Conservation (phyloP, 2,329 filamentous ascomycete genomes). For the Neonectria magnoliae region DNA sequence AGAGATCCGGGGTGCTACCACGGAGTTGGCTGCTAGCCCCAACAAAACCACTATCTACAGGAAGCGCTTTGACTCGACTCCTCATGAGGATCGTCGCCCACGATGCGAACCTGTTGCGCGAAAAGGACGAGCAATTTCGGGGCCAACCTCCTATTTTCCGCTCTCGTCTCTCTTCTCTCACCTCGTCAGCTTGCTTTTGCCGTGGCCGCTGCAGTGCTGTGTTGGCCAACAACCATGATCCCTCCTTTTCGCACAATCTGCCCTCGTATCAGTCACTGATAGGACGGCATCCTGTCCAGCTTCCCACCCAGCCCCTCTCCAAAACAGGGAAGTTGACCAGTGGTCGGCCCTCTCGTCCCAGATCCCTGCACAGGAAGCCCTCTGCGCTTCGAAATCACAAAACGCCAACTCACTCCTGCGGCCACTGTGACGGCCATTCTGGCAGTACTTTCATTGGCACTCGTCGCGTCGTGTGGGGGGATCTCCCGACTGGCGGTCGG, state of each 20-base stretch:
- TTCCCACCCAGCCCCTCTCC: slow-evolving; percentile 50
- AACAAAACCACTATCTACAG: slow-evolving; percentile 23
- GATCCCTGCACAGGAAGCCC: slow-evolving; percentile 47
- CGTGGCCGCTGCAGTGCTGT: slow-evolving; percentile 52
- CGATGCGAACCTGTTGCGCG: slow-evolving; percentile 30
- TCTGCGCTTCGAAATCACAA: slow-evolving; percentile 44
- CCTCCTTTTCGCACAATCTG: slow-evolving; percentile 50
- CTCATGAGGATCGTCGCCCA: slow-evolving; percentile 38
- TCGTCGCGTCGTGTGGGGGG: slow-evolving; percentile 38
- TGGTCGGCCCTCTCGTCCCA: slow-evolving; percentile 43
- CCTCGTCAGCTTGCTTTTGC: slow-evolving; percentile 38
- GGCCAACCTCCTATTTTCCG: slow-evolving; percentile 32
- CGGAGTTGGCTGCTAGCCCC: slow-evolving; percentile 12
- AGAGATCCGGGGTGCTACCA: slow-evolving; percentile 16
- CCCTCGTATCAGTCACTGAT: slow-evolving; percentile 50
- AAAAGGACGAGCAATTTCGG: slow-evolving; percentile 37
- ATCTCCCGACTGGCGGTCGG: slow-evolving; percentile 40
- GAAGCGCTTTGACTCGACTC: slow-evolving; percentile 26
- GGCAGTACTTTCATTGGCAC: slow-evolving; percentile 40
- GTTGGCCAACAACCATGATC: slow-evolving; percentile 58
- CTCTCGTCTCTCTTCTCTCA: slow-evolving; percentile 23
- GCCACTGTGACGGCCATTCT: slow-evolving; percentile 56
- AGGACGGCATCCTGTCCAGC: slow-evolving; percentile 52
- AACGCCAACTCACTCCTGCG: slow-evolving; percentile 60
- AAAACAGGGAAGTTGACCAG: slow-evolving; percentile 54